Evolutionary conservation across 176 grass and related monocot genomes (phyloP).

Genomic region (Aegilops umbellulata): DNA sequence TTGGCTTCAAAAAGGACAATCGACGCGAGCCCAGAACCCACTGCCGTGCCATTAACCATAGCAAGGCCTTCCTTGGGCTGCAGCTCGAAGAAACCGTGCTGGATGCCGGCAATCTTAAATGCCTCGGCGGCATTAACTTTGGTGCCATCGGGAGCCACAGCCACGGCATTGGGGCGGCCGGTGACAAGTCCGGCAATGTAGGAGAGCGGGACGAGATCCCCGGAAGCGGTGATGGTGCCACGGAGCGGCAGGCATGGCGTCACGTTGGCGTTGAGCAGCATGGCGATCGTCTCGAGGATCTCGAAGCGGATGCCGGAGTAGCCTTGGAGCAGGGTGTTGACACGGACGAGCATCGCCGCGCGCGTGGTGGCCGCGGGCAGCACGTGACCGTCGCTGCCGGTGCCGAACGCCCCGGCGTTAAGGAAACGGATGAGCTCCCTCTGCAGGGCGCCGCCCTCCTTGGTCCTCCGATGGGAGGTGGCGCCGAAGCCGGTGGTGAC

Average conservation of each 20-base stretch:
- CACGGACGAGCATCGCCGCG: constrained; percentile 57
- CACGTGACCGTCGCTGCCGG: constrained; percentile 32
- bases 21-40: constrained; percentile 55
- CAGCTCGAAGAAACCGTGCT: constrained; percentile 56
- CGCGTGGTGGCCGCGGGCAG: constrained; percentile 29
- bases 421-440: constrained; percentile 64
- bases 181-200: constrained; percentile 81
- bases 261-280: constrained; percentile 69
- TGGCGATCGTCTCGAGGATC: constrained; percentile 67
- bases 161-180: constrained; percentile 30
- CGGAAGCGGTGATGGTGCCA: constrained; percentile 80
- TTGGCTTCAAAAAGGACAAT: neutral
- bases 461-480: constrained; percentile 79
- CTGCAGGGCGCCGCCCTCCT: constrained; percentile 77
- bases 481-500: constrained; percentile 93
- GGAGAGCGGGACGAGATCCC: constrained; percentile 77
- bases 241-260: constrained; percentile 87
- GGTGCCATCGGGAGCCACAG: too few relatives aligned
- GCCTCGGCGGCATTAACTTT: constrained; percentile 25
- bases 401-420: constrained; percentile 54
- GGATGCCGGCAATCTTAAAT: constrained; percentile 52
- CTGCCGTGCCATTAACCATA: constrained; percentile 79
- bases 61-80: constrained; percentile 85
- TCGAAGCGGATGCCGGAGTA: constrained; percentile 83
- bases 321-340: constrained; percentile 59